Percentiles rank a stretch among this genome's conserved stretches.
Conservation (phyloP, 2,329 filamentous ascomycete genomes). For the Keithomyces neogunnii region DNA sequence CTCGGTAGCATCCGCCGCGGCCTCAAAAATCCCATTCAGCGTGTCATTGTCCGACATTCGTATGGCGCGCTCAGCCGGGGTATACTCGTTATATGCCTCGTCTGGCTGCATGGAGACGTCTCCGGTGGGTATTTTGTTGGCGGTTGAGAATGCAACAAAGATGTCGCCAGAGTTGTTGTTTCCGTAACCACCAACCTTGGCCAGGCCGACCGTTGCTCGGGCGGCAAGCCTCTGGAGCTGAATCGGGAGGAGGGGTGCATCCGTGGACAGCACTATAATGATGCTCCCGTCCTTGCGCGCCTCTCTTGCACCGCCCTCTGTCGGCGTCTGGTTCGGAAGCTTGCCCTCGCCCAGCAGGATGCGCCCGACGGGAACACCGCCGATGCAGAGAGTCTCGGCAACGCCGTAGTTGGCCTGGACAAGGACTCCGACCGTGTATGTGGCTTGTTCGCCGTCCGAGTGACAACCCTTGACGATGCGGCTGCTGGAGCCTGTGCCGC, state of each 20-base stretch:
- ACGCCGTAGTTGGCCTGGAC: constrained; percentile 60
- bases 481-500: constrained; percentile 55
- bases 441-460: constrained; percentile 19
- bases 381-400: constrained; percentile 46
- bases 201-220: constrained; percentile 52
- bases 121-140: constrained; percentile 36
- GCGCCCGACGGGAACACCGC: constrained; percentile 53
- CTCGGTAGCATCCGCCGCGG: constrained; percentile 52
- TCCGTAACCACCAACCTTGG: constrained; percentile 52
- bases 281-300: constrained; percentile 26
- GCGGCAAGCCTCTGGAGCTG: constrained; percentile 42
- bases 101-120: constrained; percentile 8
- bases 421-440: constrained; percentile 52
- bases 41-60: constrained; percentile 1
- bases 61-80: constrained; percentile 20
- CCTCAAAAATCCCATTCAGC: constrained; percentile 48
- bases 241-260: constrained; percentile 21
- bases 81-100: constrained; percentile 14
- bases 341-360: constrained; percentile 32
- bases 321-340: neutral
- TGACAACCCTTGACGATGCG: constrained; percentile 43
- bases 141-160: constrained; percentile 59
- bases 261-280: constrained; percentile 24
- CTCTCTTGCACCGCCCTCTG: constrained; percentile 12
- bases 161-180: constrained; percentile 57